Conservation (phyloP, 2,329 filamentous ascomycete genomes). For the Neobulgaria alba region DNA sequence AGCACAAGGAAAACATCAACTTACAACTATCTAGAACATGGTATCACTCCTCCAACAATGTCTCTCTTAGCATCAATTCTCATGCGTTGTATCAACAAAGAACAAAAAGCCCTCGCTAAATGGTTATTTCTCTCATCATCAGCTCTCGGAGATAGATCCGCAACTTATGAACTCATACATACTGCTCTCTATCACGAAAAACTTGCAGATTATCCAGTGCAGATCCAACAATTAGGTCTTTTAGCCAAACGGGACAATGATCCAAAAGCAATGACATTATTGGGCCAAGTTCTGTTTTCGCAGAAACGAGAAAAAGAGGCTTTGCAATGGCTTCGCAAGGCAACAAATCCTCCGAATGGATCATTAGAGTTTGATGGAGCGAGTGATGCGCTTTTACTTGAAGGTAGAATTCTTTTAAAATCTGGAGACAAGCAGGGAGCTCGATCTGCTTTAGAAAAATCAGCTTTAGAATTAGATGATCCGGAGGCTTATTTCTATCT, state of each 20-base stretch:
- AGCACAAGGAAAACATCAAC: no score
- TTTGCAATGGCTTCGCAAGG: constrained; percentile 20
- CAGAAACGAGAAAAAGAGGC: constrained; percentile 17
- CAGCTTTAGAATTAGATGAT: constrained; percentile 26
- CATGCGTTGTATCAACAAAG: constrained; percentile 9
- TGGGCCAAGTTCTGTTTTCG: constrained; percentile 21
- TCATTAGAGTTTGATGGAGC: constrained; percentile 20
- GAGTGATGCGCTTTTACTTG: constrained; percentile 18
- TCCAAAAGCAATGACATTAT: constrained; percentile 23
- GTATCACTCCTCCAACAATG: constrained; percentile 17
- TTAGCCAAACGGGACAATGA: constrained; percentile 23
- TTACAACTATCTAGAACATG: constrained; percentile 11
- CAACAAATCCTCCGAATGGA: constrained; percentile 12
- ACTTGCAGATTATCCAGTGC: constrained; percentile 5
- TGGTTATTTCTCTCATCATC: constrained; percentile 21
- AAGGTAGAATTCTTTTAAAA: constrained; percentile 18
- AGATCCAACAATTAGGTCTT: constrained; percentile 15
- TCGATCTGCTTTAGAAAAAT: constrained; percentile 20
- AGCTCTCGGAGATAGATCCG: constrained; percentile 21
- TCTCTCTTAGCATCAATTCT: constrained; percentile 19
- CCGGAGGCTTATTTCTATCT: constrained; percentile 25
- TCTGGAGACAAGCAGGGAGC: constrained; percentile 15
- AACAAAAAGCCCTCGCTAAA: constrained; percentile 17
- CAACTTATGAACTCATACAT: constrained; percentile 20
- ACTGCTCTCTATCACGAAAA: constrained; percentile 8